Evolutionary conservation across 768 basidiomycete genomes (phyloP).

Genomic region (Cyathus striatus): DNA sequence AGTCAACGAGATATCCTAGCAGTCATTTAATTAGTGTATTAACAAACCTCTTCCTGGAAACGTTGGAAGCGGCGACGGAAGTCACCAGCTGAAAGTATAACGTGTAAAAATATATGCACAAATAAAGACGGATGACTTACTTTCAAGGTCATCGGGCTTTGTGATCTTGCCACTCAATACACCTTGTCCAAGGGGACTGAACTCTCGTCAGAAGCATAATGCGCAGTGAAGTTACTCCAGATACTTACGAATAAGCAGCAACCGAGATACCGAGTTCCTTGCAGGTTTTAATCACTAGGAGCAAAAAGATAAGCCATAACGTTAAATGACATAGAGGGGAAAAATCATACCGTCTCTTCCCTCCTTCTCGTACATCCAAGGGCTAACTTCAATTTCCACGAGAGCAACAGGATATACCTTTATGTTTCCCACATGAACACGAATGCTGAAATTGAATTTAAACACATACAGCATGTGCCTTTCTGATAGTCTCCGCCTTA

Average conservation of each 20-base stretch:
- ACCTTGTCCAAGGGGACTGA: constrained; percentile 51
- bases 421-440: background rate
- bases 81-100: constrained; percentile 29
- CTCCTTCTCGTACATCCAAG: constrained; percentile 52
- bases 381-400: constrained; percentile 66
- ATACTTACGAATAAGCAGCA: constrained; percentile 51
- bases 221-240: constrained; percentile 4
- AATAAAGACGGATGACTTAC: no score
- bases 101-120: no score
- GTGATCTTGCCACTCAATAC: constrained; percentile 49
- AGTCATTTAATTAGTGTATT: background rate
- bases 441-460: background rate
- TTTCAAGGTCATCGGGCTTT: constrained; percentile 24
- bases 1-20: no score
- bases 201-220: background rate
- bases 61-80: constrained; percentile 30
- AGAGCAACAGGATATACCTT: constrained; percentile 51
- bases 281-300: constrained; percentile 43
- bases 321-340: background rate
- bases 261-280: constrained; percentile 53
- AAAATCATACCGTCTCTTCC: constrained; percentile 31
- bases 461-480: constrained; percentile 21
- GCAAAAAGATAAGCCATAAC: background rate
- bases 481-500: constrained; percentile 41
- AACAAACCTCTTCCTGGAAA: constrained; percentile 32